A percentile compares a stretch with the other conserved stretches of the same genome.
These are phyloP conservation scores for Canavalia gladiata DNA, from an alignment of 306 rosid species.

Conservation along the genomic window DNA sequence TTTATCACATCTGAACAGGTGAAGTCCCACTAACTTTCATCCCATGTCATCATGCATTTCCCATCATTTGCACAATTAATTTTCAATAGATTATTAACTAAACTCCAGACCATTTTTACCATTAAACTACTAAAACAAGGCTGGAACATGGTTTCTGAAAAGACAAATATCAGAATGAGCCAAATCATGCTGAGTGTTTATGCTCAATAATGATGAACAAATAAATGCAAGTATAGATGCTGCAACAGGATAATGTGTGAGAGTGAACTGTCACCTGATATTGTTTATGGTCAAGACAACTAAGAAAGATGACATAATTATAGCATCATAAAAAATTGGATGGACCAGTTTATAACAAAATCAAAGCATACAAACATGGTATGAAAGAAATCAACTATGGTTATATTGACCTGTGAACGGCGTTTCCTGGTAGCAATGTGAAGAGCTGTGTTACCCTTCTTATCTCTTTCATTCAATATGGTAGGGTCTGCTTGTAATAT, in stretches of 20 bases:
- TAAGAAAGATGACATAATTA: constrained; percentile 15
- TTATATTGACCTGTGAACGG: constrained; percentile 74
- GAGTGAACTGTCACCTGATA: neutral
- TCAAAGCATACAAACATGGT: constrained; percentile 35
- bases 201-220: neutral
- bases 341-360: constrained; percentile 32
- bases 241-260: neutral
- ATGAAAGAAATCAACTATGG: neutral
- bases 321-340: constrained; percentile 28
- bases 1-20: constrained; percentile 3
- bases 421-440: constrained; percentile 92
- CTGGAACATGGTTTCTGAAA: neutral
- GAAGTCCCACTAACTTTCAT: neutral
- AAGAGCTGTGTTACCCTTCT: constrained; percentile 90
- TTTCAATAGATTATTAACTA: neutral
- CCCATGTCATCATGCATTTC: neutral
- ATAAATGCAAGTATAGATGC: constrained; percentile 9
- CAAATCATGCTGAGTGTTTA: neutral
- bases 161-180: constrained; percentile 18
- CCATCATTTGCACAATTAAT: neutral
- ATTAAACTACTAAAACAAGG: constrained; percentile 10
- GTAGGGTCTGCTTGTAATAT: constrained; percentile 66
- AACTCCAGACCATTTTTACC: neutral
- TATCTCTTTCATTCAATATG: constrained; percentile 79
- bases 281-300: neutral